Conservation (phyloP, 192 early-diverging fungal genomes). For the Backusella macrospora region DNA sequence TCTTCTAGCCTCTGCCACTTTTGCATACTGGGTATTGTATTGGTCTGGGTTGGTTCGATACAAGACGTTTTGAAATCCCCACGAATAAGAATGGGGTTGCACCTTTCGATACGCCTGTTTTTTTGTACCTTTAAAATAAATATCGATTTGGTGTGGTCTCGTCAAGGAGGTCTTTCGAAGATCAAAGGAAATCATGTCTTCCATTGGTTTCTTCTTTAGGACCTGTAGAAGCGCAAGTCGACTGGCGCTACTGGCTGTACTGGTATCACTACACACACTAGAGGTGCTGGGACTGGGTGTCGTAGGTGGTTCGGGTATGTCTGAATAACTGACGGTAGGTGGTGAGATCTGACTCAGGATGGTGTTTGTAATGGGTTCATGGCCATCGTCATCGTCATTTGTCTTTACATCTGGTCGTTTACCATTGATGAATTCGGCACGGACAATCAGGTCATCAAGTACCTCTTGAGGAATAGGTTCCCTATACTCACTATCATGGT, state of each 20-base stretch:
- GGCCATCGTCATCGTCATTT: slow-evolving; percentile 6
- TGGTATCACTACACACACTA: not conserved
- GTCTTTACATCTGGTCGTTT: slow-evolving; percentile 12
- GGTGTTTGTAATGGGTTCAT: not conserved
- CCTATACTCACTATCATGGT: not conserved
- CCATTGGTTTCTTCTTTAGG: slow-evolving; percentile 11
- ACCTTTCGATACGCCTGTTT: slow-evolving; percentile 29
- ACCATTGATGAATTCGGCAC: slow-evolving; percentile 19
- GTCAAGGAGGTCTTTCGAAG: slow-evolving; percentile 33
- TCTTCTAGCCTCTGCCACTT: slow-evolving; percentile 35
- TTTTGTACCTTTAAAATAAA: slow-evolving; percentile 32
- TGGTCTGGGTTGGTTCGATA: slow-evolving; percentile 13
- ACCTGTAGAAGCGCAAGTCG: slow-evolving; percentile 1
- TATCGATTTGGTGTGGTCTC: slow-evolving; percentile 33
- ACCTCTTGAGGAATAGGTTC: slow-evolving; percentile 12
- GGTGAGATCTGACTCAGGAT: not conserved
- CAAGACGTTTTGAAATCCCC: slow-evolving; percentile 44
- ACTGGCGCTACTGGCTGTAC: not conserved
- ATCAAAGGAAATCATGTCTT: slow-evolving; percentile 22
- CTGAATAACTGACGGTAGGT: slow-evolving; percentile 9
- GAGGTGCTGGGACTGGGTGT: slow-evolving; percentile 2
- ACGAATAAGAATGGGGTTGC: slow-evolving; percentile 43
- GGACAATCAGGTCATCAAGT: slow-evolving; percentile 18
- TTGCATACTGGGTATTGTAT: not conserved
- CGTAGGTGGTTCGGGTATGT: not conserved